Percentiles rank a stretch among this genome's conserved stretches.
Evolutionary conservation across 805 yeast genomes (phyloP).

Genomic region (Kluyveromyces starmeri): DNA sequence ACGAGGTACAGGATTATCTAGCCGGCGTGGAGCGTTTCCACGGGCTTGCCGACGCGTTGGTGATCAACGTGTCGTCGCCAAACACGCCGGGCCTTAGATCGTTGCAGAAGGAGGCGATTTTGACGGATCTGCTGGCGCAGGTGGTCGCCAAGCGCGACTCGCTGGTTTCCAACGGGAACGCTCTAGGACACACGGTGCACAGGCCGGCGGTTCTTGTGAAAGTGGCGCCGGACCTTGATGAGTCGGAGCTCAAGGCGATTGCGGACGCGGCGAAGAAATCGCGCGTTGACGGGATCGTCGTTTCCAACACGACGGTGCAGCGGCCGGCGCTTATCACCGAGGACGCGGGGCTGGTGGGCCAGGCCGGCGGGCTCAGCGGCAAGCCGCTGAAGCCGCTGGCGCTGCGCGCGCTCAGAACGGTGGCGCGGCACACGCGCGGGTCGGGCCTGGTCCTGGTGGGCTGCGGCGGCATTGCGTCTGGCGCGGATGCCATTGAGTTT

Average conservation of each 20-base stretch:
- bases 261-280: slow-evolving; percentile 72
- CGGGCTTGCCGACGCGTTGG: slow-evolving; percentile 77
- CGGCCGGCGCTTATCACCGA: slow-evolving; percentile 63
- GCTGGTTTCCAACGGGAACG: slow-evolving; percentile 32
- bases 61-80: slow-evolving; percentile 89
- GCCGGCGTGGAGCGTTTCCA: slow-evolving; percentile 79
- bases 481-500: slow-evolving; percentile 83
- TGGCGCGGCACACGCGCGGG: slow-evolving; percentile 71
- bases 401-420: slow-evolving; percentile 56
- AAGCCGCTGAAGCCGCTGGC: slow-evolving; percentile 77
- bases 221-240: slow-evolving; percentile 87
- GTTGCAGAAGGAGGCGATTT: slow-evolving; percentile 68
- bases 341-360: slow-evolving; percentile 35
- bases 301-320: slow-evolving; percentile 85
- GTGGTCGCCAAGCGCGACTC: slow-evolving; percentile 67
- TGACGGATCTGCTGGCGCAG: slow-evolving; percentile 54
- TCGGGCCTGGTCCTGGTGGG: slow-evolving; percentile 72
- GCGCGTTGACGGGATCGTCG: slow-evolving; percentile 81
- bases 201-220: slow-evolving; percentile 82
- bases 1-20: slow-evolving; percentile 79
- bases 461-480: slow-evolving; percentile 88
- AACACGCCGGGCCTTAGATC: slow-evolving; percentile 92
- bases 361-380: slow-evolving; percentile 91
- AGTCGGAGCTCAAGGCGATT: slow-evolving; percentile 70
- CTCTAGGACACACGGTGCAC: slow-evolving; percentile 18